Evolutionary conservation across 257 asterid species (phyloP).

Genomic region (Solanum dulcamara): DNA sequence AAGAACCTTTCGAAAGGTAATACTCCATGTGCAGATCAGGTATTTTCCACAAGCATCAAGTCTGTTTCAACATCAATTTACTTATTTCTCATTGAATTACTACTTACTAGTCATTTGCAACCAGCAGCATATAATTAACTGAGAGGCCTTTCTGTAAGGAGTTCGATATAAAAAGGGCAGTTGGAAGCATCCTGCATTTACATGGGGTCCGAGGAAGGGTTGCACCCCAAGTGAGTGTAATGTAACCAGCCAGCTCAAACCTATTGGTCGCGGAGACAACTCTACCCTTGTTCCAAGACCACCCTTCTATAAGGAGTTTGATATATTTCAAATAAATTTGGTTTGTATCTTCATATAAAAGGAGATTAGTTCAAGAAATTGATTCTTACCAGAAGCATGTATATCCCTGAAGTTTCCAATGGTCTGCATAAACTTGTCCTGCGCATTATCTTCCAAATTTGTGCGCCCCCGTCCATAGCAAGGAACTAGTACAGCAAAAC

Average conservation of each 20-base stretch:
- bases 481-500: conserved; percentile 45
- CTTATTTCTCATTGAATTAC: not conserved
- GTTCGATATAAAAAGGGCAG: not conserved
- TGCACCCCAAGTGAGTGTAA: not conserved
- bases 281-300: not conserved
- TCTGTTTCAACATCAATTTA: not conserved
- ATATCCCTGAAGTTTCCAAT: conserved; percentile 21
- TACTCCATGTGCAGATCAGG: not conserved
- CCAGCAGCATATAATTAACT: too few relatives aligned
- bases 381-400: conserved; percentile 20
- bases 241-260: not conserved
- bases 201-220: not conserved
- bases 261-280: not conserved
- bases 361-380: not conserved
- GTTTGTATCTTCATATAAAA: not conserved
- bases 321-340: not conserved
- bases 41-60: not conserved
- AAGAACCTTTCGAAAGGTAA: not conserved
- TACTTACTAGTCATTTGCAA: not conserved
- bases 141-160: not conserved
- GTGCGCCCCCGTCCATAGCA: conserved; percentile 29
- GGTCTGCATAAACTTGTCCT: conserved; percentile 8
- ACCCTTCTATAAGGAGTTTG: not conserved
- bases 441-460: conserved; percentile 13
- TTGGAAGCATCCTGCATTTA: not conserved